phyloP scores from a whole-genome alignment of 2,329 filamentous ascomycete genomes.

The Colletotrichum camelliae region DNA sequence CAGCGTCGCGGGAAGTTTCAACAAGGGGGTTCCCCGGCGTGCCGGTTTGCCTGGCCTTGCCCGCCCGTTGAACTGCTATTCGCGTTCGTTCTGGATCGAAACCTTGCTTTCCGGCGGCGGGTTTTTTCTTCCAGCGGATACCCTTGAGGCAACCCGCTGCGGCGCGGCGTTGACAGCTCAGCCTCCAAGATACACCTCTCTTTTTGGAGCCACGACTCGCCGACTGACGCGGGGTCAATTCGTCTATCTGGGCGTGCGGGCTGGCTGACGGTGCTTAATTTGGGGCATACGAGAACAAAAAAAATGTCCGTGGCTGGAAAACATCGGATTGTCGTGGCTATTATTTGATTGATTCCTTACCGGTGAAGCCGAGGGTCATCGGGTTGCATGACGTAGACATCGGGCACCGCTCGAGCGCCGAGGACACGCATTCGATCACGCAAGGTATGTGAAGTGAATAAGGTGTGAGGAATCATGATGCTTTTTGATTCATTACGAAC shows the following conservation, averaged over 20 bases:
- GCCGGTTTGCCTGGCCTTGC: neutral
- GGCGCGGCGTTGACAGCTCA: neutral
- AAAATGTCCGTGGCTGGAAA: neutral
- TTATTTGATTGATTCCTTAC: neutral
- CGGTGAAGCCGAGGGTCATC: neutral
- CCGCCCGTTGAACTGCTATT: neutral
- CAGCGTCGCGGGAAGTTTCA: constrained; percentile 5
- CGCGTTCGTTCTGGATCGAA: neutral
- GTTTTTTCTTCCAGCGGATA: neutral
- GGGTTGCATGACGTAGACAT: neutral
- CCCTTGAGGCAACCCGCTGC: neutral
- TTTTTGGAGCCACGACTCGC: neutral
- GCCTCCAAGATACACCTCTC: neutral
- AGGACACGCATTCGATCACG: neutral
- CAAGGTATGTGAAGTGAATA: neutral
- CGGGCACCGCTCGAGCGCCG: neutral
- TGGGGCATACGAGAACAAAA: neutral
- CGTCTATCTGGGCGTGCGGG: neutral
- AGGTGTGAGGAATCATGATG: neutral
- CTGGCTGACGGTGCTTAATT: neutral
- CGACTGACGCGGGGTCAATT: neutral
- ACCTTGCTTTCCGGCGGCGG: neutral
- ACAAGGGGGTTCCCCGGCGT: constrained; percentile 5
- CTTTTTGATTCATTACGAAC: neutral
- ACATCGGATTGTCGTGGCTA: neutral